A percentile compares a stretch with the other conserved stretches of the same genome.
These are phyloP conservation scores for Capsella bursapastoris DNA, from an alignment of 345 rosid genomes.

Conservation along the genomic window DNA sequence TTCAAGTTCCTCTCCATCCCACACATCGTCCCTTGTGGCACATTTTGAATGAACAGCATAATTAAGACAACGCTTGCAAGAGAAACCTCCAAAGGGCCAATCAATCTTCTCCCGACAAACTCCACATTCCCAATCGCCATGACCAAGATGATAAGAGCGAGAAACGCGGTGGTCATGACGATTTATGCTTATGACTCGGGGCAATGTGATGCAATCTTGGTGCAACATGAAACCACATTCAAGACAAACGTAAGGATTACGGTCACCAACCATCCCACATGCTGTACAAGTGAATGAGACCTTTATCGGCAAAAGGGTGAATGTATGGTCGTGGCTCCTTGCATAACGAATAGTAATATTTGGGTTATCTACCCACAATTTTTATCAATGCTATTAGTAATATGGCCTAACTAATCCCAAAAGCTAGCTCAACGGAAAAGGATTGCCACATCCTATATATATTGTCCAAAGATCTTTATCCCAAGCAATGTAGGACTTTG, in stretches of 20 bases:
- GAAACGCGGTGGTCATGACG: background rate
- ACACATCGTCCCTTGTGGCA: background rate
- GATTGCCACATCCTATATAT: no score
- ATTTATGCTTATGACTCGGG: background rate
- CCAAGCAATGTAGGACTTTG: no score
- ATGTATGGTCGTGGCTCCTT: background rate
- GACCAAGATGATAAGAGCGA: background rate
- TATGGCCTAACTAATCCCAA: no score
- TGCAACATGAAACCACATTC: background rate
- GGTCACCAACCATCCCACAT: background rate
- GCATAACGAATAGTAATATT: background rate
- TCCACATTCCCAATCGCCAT: background rate
- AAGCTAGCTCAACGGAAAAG: no score
- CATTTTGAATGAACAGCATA: background rate
- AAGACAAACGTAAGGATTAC: background rate
- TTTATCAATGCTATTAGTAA: background rate
- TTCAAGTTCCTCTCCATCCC: background rate
- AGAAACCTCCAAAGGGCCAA: background rate
- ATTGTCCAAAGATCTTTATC: no score
- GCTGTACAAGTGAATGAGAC: background rate
- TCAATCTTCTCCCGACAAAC: background rate
- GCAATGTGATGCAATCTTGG: background rate
- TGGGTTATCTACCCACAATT: background rate
- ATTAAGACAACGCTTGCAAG: background rate
- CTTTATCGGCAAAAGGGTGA: background rate